Conservation (phyloP, 768 basidiomycete species). For the Clitopilus hobsonii region DNA sequence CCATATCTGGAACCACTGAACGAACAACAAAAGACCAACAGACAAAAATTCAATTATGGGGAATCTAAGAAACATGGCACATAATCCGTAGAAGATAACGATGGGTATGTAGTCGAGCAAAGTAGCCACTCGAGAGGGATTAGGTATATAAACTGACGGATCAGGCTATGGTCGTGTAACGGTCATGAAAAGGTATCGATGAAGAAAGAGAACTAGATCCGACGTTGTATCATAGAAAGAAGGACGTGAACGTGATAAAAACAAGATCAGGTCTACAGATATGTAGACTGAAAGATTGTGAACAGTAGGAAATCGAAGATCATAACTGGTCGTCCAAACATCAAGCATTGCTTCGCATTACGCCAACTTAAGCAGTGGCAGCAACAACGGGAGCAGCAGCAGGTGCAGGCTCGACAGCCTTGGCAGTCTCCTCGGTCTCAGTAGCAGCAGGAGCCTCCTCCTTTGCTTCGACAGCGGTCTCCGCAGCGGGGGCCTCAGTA, state of each 20-base stretch:
- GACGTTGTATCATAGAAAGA: conserved; percentile 43
- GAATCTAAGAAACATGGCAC: conserved; percentile 53
- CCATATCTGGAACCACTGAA: conserved; percentile 11
- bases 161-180: conserved; percentile 49
- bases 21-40: conserved; percentile 5
- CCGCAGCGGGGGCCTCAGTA: conserved; percentile 38
- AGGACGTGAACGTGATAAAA: conserved; percentile 18
- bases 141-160: conserved; percentile 55
- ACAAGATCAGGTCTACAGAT: conserved; percentile 1
- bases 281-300: conserved; percentile 1
- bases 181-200: conserved; percentile 44
- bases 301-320: conserved; percentile 2
- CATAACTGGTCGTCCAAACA: neutral
- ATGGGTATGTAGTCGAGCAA: conserved; percentile 52
- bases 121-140: conserved; percentile 54
- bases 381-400: conserved; percentile 65
- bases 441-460: conserved; percentile 26
- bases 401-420: conserved; percentile 41
- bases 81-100: conserved; percentile 54
- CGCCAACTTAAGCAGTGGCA: conserved; percentile 64
- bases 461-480: conserved; percentile 22
- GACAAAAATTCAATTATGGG: conserved; percentile 49
- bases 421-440: conserved; percentile 23
- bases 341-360: neutral
- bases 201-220: conserved; percentile 56